Conservation (phyloP, 495 filamentous ascomycete genomes). For the Trichoderma virens region DNA sequence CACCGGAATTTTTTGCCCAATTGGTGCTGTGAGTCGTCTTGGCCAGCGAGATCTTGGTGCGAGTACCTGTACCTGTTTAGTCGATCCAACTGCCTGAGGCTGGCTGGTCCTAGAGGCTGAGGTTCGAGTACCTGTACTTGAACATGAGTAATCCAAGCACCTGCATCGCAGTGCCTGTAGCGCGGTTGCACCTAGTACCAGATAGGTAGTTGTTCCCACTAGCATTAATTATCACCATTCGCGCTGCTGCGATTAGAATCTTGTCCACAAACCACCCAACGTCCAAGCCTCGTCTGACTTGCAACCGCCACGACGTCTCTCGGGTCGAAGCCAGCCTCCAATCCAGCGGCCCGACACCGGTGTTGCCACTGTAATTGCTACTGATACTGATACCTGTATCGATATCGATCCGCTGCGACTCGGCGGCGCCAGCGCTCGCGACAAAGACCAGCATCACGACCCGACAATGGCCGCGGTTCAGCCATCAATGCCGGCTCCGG, state of each 20-base stretch:
- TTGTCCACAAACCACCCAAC: neutral
- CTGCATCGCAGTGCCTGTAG: neutral
- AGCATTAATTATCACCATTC: slow-evolving; percentile 3
- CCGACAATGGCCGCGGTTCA: slow-evolving; percentile 9
- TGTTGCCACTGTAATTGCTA: no score
- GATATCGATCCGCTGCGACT: neutral
- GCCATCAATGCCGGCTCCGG: slow-evolving; percentile 6
- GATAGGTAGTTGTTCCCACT: neutral
- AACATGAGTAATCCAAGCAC: no score
- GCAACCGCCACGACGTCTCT: neutral
- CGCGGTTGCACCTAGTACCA: neutral
- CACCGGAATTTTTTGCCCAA: no score
- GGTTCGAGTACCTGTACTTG: no score
- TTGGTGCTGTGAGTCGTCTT: no score
- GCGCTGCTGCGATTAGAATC: slow-evolving; percentile 6
- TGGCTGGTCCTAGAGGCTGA: no score
- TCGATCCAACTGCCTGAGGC: neutral
- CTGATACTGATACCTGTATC: no score
- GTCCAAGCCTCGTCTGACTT: neutral
- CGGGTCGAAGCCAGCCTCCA: neutral
- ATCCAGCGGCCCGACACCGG: neutral
- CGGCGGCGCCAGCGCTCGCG: slow-evolving; percentile 3
- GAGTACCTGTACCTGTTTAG: no score
- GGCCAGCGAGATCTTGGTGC: no score
- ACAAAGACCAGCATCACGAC: neutral